phyloP scores from a whole-genome alignment of 768 basidiomycete genomes.

The Gymnopilus dilepis region DNA sequence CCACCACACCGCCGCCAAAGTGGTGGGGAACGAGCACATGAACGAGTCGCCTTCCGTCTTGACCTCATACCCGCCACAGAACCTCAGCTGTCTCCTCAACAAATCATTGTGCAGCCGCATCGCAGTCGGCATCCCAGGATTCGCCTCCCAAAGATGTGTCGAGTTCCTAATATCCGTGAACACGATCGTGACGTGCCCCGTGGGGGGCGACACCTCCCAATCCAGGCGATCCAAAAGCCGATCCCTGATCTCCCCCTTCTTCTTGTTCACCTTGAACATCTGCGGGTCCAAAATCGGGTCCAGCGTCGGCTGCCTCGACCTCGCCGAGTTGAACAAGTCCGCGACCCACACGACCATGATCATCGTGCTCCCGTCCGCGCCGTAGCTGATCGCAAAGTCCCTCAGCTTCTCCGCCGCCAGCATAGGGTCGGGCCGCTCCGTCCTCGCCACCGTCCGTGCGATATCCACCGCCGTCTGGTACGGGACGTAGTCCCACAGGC shows the following conservation, averaged over 20 bases:
- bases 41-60: conserved; percentile 99
- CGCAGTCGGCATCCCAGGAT: conserved; percentile 93
- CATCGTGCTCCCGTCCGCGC: conserved; percentile 92
- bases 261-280: conserved; percentile 30
- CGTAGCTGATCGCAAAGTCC: conserved; percentile 97
- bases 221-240: conserved; percentile 67
- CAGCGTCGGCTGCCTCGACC: conserved; percentile 50
- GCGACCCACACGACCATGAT: conserved; percentile 94
- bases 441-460: conserved; percentile 81
- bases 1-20: conserved; percentile 89
- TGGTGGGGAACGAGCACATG: conserved; percentile 96
- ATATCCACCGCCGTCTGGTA: conserved; percentile 98
- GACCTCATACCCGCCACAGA: conserved; percentile 97
- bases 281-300: conserved; percentile 50
- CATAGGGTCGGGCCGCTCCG: conserved; percentile 62
- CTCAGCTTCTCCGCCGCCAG: conserved; percentile 96
- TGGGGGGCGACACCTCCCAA: conserved; percentile 82
- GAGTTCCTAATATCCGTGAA: conserved; percentile 99
- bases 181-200: conserved; percentile 87
- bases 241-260: conserved; percentile 60
- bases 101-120: conserved; percentile 90
- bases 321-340: conserved; percentile 65
- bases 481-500: conserved; percentile 92
- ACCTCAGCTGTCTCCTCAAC: conserved; percentile 81
- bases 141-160: conserved; percentile 95